Conservation (phyloP, 2,329 filamentous ascomycete genomes). For the Diaporthe australafricana region DNA sequence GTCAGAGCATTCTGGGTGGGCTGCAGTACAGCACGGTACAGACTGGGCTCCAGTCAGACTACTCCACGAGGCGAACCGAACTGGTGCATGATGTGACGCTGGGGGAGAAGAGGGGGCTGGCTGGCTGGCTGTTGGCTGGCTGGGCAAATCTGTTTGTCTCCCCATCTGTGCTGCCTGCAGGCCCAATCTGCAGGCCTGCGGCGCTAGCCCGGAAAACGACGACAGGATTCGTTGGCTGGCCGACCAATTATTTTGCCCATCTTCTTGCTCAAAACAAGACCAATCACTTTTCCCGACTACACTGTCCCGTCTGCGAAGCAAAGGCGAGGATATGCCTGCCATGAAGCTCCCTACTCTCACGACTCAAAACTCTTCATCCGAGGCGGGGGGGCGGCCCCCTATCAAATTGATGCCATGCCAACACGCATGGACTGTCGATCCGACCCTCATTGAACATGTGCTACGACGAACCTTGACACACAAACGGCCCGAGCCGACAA, state of each 20-base stretch:
- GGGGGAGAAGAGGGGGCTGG: constrained; percentile 7
- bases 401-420: neutral
- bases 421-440: constrained; percentile 8
- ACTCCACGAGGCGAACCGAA: constrained; percentile 20
- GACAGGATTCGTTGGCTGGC: constrained; percentile 23
- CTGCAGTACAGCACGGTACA: too few species aligned
- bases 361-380: neutral
- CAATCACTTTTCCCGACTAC: neutral
- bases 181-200: constrained; percentile 6
- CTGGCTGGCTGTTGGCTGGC: too few species aligned
- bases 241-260: constrained; percentile 26
- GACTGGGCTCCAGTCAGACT: constrained; percentile 15
- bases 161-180: neutral
- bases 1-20: constrained; percentile 29
- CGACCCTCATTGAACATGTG: neutral
- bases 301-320: neutral
- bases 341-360: neutral
- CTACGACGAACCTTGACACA: constrained; percentile 8
- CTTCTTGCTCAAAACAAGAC: constrained; percentile 6
- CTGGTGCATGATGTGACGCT: constrained; percentile 21
- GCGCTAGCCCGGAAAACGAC: constrained; percentile 27
- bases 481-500: constrained; percentile 19
- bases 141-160: constrained; percentile 7
- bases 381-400: too few species aligned
- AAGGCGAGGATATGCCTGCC: constrained; percentile 15